A percentile compares a stretch with the other conserved stretches of the same genome.
These are phyloP conservation scores for Pichia cactophila DNA, from an alignment of 1,139 yeast species.

Conservation along the genomic window DNA sequence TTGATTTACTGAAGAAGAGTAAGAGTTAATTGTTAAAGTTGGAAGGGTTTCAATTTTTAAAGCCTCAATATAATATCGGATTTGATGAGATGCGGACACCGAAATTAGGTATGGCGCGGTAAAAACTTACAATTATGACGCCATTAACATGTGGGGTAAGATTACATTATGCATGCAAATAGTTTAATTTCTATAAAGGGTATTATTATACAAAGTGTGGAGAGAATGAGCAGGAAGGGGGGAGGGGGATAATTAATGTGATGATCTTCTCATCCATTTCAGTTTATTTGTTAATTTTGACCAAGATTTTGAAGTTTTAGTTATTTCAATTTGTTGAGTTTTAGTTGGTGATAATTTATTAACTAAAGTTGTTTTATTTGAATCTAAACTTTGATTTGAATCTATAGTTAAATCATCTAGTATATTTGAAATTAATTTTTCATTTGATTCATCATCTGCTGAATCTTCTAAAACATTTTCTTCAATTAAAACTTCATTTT, in stretches of 20 bases:
- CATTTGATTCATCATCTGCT: neutral
- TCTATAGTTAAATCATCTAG: neutral
- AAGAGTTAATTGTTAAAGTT: neutral
- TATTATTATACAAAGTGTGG: neutral
- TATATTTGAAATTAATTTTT: neutral
- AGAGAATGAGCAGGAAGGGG: neutral
- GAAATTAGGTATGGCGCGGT: too few relatives aligned
- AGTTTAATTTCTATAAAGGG: neutral
- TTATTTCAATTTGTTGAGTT: neutral
- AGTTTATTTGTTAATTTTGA: constrained; percentile 25
- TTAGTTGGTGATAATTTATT: neutral
- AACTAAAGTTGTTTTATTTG: neutral
- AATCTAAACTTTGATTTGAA: neutral
- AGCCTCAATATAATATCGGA: too few relatives aligned
- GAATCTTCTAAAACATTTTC: neutral
- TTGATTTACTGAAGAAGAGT: neutral
- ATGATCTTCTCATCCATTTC: constrained; percentile 25
- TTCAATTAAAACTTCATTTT: neutral
- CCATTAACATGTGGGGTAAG: too few relatives aligned
- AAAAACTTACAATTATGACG: too few relatives aligned
- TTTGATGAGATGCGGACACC: too few relatives aligned
- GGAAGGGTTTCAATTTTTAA: too few relatives aligned
- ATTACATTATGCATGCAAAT: too few relatives aligned
- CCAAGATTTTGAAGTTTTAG: constrained; percentile 17
- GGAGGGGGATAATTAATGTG: constrained; percentile 8